Evolutionary conservation across 768 basidiomycete genomes (phyloP).

Genomic region (Mycena pura): DNA sequence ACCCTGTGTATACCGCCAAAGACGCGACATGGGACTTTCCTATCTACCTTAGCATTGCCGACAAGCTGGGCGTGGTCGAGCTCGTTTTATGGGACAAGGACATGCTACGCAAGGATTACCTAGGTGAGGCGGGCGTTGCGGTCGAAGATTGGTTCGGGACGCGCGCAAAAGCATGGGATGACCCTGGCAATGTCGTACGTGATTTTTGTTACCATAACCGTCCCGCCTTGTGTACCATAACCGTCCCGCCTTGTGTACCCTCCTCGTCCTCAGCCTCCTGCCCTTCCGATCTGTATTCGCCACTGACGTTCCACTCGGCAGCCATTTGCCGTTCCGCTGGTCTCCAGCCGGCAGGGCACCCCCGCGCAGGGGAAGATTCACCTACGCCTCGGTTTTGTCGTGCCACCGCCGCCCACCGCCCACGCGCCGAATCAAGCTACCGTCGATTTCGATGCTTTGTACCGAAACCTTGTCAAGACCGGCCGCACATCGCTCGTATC

Average conservation of each 20-base stretch:
- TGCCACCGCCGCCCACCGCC: conserved; percentile 49
- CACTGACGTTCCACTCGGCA: conserved; percentile 17
- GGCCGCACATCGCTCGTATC: conserved; percentile 73
- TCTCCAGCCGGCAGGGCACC: conserved; percentile 51
- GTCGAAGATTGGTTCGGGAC: conserved; percentile 82
- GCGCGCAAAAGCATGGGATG: conserved; percentile 59
- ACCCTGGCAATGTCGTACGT: conserved; percentile 72
- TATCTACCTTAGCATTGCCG: conserved; percentile 77
- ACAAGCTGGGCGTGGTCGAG: conserved; percentile 77
- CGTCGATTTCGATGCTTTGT: conserved; percentile 67
- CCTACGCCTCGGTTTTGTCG: conserved; percentile 56
- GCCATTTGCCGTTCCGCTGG: conserved; percentile 46
- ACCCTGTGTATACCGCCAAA: conserved; percentile 68
- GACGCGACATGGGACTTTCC: conserved; percentile 92
- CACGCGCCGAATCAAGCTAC: conserved; percentile 34
- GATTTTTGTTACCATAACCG: not conserved
- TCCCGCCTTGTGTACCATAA: not conserved
- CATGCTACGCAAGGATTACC: conserved; percentile 87
- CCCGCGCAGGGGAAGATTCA: conserved; percentile 47
- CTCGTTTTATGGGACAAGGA: conserved; percentile 96
- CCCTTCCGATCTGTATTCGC: not conserved
- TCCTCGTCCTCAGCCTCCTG: conserved; percentile 7
- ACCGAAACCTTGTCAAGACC: conserved; percentile 65
- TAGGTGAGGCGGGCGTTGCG: conserved; percentile 84
- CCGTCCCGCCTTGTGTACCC: not conserved